A percentile compares a stretch with the other conserved stretches of the same genome.
Evolutionary conservation across 1,284 basidiomycete genomes (phyloP).

Genomic region (Ceratobasidium sp.): DNA sequence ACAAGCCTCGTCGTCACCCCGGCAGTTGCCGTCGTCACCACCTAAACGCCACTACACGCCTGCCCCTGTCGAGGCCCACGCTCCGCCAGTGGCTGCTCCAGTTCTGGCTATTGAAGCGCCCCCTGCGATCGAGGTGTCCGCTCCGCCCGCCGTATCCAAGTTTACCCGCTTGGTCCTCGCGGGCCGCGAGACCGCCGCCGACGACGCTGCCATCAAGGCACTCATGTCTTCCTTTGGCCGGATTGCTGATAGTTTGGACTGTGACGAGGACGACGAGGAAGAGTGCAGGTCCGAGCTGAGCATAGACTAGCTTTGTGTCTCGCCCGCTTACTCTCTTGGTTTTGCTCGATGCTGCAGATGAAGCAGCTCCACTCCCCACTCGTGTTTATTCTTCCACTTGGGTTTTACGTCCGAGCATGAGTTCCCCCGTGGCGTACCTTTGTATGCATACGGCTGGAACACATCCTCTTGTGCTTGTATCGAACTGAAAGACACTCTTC

Average conservation of each 20-base stretch:
- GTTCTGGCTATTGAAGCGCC: neutral
- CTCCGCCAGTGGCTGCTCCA: neutral
- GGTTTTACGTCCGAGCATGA: neutral
- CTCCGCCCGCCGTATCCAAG: constrained; percentile 13
- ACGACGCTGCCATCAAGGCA: constrained; percentile 9
- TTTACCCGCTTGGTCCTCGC: constrained; percentile 29
- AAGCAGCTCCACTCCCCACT: constrained; percentile 4
- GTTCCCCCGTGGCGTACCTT: too few relatives aligned
- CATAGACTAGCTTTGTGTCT: neutral
- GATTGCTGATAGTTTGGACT: neutral
- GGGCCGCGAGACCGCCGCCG: constrained; percentile 8
- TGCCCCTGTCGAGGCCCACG: neutral
- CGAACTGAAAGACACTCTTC: constrained; percentile 8
- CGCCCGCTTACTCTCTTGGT: neutral
- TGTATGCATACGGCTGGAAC: too few relatives aligned
- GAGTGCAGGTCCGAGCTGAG: neutral
- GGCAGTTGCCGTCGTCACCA: constrained; percentile 16
- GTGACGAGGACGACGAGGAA: neutral
- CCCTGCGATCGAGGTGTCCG: neutral
- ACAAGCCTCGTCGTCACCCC: neutral
- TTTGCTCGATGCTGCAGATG: constrained; percentile 4
- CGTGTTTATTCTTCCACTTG: neutral
- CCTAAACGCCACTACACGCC: constrained; percentile 9
- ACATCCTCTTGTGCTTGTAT: constrained; percentile 25
- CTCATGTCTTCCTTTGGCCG: constrained; percentile 10